Conservation (phyloP, 306 rosid genomes). For the Glycine latifolia region DNA sequence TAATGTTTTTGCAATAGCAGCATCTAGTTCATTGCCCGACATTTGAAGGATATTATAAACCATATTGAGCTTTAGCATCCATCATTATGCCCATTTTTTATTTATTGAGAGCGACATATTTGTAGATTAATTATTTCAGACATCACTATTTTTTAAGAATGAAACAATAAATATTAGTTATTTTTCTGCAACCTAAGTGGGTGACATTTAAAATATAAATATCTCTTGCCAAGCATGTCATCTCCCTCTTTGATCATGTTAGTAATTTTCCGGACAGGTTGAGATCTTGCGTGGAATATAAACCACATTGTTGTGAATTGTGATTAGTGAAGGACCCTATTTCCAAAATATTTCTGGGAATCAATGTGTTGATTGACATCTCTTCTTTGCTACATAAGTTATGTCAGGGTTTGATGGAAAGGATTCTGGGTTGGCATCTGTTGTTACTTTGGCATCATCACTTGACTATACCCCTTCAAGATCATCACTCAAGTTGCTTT, state of each 20-base stretch:
- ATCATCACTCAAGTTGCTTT: constrained; percentile 80
- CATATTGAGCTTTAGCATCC: constrained; percentile 18
- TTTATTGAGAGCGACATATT: neutral
- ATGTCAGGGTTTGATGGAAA: constrained; percentile 66
- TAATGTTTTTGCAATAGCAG: neutral
- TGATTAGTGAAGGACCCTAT: constrained; percentile 26
- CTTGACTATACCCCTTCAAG: constrained; percentile 80
- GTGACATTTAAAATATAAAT: neutral
- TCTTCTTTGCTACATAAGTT: constrained; percentile 33
- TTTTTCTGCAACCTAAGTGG: neutral
- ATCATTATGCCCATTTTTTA: constrained; percentile 10
- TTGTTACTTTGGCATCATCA: constrained; percentile 85
- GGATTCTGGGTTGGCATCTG: constrained; percentile 70
- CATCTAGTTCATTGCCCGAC: neutral
- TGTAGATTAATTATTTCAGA: constrained; percentile 10
- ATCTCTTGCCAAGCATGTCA: neutral
- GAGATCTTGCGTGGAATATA: constrained; percentile 3
- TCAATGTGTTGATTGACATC: constrained; percentile 17
- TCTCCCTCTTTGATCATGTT: neutral
- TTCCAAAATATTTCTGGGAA: neutral
- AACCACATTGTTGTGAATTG: constrained; percentile 23
- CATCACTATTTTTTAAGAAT: neutral
- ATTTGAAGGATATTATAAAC: constrained; percentile 7
- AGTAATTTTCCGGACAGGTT: constrained; percentile 2
- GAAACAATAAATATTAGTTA: neutral